Evolutionary conservation across 257 asterid genomes (phyloP), one percentile per base, ranked within the genome.

Genomic region (Datura wrightii): DNA sequence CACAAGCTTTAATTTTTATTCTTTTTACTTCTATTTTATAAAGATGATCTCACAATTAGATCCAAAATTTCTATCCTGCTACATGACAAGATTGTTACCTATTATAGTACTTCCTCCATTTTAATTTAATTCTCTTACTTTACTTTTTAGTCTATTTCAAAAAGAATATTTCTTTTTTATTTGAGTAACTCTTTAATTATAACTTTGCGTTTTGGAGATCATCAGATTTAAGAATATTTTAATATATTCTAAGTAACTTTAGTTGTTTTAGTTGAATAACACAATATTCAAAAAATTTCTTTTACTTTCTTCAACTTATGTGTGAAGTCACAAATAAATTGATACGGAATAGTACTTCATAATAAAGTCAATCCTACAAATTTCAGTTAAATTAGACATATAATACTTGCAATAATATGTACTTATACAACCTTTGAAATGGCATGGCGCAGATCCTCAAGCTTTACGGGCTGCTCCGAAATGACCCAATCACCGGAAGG

Each of bases 401-500:
- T 76, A 19, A 48, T 16, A 74, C 41, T 46, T 72, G 80, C 10
- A 69, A 69, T 41, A 41, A 52, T 80, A 37, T 37, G 54, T 58
- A 79, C 83, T 39, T 3, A 83, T 56, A 83, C 88, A 88, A 96
- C 99, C 98, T 96, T 94, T 11, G 99, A 93, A 80, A 93, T 91
- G 70, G 99, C 94, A 80, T 94, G 93, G 56, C 63, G 82, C 1
- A 94, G 94, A 89, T 96, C 98, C 85, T 96, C 99, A 62, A 88
- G 91, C 91, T 83, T 89, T 84, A 96, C 99, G 10, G 92, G 84
- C 67, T 90, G 91, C 56, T 94, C 97, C 2, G 97, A 93, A 82
- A 96, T 91, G 86, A 91, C 89, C 94, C 98, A 93, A 90, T 94
- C 99, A 3, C 98, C 99, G 0, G 93, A 87, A 19, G 99, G 99